Conservation (phyloP, 1,284 basidiomycete genomes). For the Pterulicium gracile region DNA sequence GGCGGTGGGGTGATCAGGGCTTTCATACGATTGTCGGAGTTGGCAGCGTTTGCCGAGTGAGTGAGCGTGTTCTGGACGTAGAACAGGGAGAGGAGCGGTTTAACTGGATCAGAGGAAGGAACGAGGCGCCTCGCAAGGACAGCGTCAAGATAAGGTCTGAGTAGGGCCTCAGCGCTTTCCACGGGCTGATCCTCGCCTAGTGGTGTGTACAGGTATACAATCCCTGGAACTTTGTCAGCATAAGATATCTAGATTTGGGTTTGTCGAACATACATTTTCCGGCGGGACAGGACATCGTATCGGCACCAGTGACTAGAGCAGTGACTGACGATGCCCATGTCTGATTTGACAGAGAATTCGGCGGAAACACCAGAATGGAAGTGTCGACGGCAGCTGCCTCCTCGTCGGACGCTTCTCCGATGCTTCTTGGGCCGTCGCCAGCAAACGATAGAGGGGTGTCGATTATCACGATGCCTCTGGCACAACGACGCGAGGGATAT, state of each 20-base stretch:
- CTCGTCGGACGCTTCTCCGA: slow-evolving; percentile 11
- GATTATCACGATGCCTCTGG: slow-evolving; percentile 62
- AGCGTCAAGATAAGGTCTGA: slow-evolving; percentile 52
- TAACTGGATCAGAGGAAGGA: slow-evolving; percentile 13
- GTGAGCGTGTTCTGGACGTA: slow-evolving; percentile 33
- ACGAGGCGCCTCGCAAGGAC: slow-evolving; percentile 27
- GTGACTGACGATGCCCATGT: slow-evolving; percentile 46
- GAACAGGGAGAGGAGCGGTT: slow-evolving; percentile 42
- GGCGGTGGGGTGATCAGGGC: slow-evolving; percentile 29
- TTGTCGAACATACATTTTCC: slow-evolving; percentile 63
- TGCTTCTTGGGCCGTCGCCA: slow-evolving; percentile 15
- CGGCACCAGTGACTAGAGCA: slow-evolving; percentile 71
- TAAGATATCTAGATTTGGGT: no score
- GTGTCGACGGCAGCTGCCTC: slow-evolving; percentile 41
- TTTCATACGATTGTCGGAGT: slow-evolving; percentile 11
- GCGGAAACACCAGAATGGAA: slow-evolving; percentile 76
- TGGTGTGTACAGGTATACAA: slow-evolving; percentile 51
- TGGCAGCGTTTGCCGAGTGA: slow-evolving; percentile 4
- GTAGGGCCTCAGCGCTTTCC: slow-evolving; percentile 31
- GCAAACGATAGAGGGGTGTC: slow-evolving; percentile 32
- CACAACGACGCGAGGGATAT: slow-evolving; percentile 21
- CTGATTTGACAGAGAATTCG: slow-evolving; percentile 39
- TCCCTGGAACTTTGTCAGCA: slow-evolving; percentile 26
- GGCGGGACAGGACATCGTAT: slow-evolving; percentile 75
- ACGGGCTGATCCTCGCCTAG: slow-evolving; percentile 14